phyloP scores from a whole-genome alignment of 2,329 filamentous ascomycete genomes.

The Alternaria conjuncta region DNA sequence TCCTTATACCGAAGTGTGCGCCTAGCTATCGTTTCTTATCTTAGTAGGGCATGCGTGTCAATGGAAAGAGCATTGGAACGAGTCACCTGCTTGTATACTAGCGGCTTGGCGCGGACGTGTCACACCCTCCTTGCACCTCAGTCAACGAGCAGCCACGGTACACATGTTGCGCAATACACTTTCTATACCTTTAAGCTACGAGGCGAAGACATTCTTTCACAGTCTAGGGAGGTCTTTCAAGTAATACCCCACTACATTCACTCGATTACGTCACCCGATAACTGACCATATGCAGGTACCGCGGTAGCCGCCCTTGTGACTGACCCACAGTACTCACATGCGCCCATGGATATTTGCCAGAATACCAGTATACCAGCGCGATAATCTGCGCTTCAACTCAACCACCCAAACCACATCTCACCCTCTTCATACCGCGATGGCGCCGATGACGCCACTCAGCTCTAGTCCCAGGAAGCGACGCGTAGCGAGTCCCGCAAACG shows the following conservation, averaged over 20 bases:
- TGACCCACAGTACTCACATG: conserved; percentile 4
- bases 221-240: neutral
- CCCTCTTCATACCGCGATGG: neutral
- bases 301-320: conserved; percentile 10
- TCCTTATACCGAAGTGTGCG: neutral
- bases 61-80: conserved; percentile 1
- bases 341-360: neutral
- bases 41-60: neutral
- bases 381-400: neutral
- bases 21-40: neutral
- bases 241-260: neutral
- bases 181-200: neutral
- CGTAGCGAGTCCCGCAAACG: conserved; percentile 4
- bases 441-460: conserved; percentile 1
- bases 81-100: conserved; percentile 5
- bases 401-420: neutral
- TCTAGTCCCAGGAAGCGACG: conserved; percentile 12
- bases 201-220: neutral
- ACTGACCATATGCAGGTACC: conserved; percentile 8
- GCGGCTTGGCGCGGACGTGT: conserved; percentile 19
- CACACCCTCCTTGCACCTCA: conserved; percentile 5
- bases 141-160: conserved; percentile 1
- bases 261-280: neutral
- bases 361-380: neutral
- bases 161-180: neutral